These are phyloP conservation scores for Fusarium algeriense DNA, from an alignment of 2,329 filamentous ascomycete species.

Conservation along the genomic window DNA sequence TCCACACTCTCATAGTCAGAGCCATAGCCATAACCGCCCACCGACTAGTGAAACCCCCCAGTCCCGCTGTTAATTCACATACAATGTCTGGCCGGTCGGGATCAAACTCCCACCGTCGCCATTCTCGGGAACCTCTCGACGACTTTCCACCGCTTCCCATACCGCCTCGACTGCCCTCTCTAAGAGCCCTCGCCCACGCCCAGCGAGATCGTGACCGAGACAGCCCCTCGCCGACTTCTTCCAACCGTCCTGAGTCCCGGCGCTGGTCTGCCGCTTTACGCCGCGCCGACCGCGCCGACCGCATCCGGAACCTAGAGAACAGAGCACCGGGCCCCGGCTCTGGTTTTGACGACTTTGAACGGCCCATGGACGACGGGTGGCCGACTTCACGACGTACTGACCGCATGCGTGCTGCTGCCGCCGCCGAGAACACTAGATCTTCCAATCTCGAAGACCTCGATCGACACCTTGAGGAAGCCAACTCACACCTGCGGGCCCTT, in stretches of 20 bases:
- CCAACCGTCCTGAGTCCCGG: conserved; percentile 39
- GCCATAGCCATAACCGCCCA: conserved; percentile 29
- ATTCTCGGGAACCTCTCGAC: conserved; percentile 48
- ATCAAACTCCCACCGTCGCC: conserved; percentile 48
- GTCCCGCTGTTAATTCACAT: conserved; percentile 25
- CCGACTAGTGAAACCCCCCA: conserved; percentile 24
- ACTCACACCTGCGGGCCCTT: conserved; percentile 58
- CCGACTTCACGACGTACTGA: conserved; percentile 43
- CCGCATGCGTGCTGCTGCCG: conserved; percentile 41
- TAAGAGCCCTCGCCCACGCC: conserved; percentile 48
- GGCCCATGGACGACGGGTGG: conserved; percentile 47
- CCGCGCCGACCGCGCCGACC: conserved; percentile 54
- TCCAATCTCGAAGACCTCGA: conserved; percentile 55
- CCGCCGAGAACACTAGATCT: conserved; percentile 40
- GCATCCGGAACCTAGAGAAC: conserved; percentile 53
- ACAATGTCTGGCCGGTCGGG: conserved; percentile 53
- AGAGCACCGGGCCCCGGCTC: conserved; percentile 34
- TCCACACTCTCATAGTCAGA: background rate
- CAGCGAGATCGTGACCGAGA: conserved; percentile 49
- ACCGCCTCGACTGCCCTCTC: conserved; percentile 49
- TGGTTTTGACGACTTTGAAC: conserved; percentile 47
- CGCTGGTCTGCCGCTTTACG: conserved; percentile 49
- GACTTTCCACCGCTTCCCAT: conserved; percentile 51
- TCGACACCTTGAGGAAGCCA: conserved; percentile 57
- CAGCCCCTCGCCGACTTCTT: conserved; percentile 38